Evolutionary conservation across 1,139 yeast species (phyloP).

Genomic region (Blastobotrys capitulatus): DNA sequence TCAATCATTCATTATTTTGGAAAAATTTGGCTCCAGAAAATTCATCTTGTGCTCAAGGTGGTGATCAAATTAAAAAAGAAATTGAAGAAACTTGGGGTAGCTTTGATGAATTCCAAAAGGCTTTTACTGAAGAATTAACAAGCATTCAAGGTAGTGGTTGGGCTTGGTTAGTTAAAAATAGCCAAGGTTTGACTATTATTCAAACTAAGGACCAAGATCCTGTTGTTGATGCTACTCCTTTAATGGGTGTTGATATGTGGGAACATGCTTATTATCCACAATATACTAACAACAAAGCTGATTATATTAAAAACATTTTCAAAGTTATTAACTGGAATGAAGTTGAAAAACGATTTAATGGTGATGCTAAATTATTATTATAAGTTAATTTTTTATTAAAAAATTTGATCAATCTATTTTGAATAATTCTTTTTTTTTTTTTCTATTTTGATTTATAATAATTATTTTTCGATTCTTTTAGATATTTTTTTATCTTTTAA

Average conservation of each 20-base stretch:
- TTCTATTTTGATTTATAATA: too few relatives aligned
- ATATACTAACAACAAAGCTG: slow-evolving; percentile 45
- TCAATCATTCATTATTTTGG: slow-evolving; percentile 84
- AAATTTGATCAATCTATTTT: neutral
- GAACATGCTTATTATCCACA: slow-evolving; percentile 49
- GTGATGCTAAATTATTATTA: slow-evolving; percentile 9
- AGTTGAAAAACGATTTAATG: slow-evolving; percentile 38
- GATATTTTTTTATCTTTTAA: too few relatives aligned
- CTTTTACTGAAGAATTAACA: slow-evolving; percentile 41
- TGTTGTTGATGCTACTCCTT: slow-evolving; percentile 33
- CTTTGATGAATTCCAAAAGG: slow-evolving; percentile 38
- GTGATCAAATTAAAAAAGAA: slow-evolving; percentile 35
- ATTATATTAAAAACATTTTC: slow-evolving; percentile 46
- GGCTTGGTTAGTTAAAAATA: slow-evolving; percentile 45
- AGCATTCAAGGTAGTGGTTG: slow-evolving; percentile 48
- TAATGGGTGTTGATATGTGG: slow-evolving; percentile 48
- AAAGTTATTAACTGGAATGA: slow-evolving; percentile 46
- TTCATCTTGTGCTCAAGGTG: slow-evolving; percentile 50
- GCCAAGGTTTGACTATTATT: slow-evolving; percentile 41
- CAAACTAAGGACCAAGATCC: slow-evolving; percentile 46
- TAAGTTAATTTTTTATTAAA: neutral
- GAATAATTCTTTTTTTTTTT: too few relatives aligned
- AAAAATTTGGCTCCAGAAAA: slow-evolving; percentile 76
- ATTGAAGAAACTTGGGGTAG: slow-evolving; percentile 41
- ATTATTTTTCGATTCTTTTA: too few relatives aligned